Evolutionary conservation across 805 yeast genomes (phyloP).

Genomic region (Ogataea degrootiae): DNA sequence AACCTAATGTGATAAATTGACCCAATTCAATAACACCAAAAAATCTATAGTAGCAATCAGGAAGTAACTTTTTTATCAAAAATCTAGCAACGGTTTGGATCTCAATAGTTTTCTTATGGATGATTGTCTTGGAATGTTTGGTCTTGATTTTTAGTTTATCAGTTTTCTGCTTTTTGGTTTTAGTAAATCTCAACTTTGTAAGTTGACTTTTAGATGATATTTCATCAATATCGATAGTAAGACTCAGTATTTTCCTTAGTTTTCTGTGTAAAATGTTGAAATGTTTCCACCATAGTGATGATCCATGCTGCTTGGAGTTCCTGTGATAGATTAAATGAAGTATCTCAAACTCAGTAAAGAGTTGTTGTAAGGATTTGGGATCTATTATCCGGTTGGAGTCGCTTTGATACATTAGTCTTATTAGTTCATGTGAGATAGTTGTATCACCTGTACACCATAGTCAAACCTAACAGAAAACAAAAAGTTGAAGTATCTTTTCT

Average conservation of each 20-base stretch:
- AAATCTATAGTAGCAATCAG: constrained; percentile 53
- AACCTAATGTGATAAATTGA: constrained; percentile 71
- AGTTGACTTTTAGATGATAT: constrained; percentile 5
- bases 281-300: constrained; percentile 72
- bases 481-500: no score
- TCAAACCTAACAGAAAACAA: no score
- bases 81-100: constrained; percentile 17
- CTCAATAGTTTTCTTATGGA: constrained; percentile 4
- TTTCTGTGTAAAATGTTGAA: constrained; percentile 60
- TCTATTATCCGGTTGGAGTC: neutral
- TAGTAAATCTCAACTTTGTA: constrained; percentile 8
- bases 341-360: constrained; percentile 48
- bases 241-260: constrained; percentile 36
- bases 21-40: constrained; percentile 68
- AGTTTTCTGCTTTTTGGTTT: constrained; percentile 3
- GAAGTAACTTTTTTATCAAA: constrained; percentile 34
- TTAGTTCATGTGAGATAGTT: no score
- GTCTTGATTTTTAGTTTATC: constrained; percentile 8
- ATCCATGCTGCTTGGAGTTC: constrained; percentile 71
- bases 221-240: constrained; percentile 24
- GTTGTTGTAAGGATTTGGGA: constrained; percentile 5
- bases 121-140: constrained; percentile 1
- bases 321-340: constrained; percentile 65
- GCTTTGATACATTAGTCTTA: neutral
- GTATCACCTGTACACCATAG: no score